Percentiles rank a stretch among this genome's conserved stretches.
Conservation (phyloP, 306 rosid species). For the Begonia masoniana region DNA sequence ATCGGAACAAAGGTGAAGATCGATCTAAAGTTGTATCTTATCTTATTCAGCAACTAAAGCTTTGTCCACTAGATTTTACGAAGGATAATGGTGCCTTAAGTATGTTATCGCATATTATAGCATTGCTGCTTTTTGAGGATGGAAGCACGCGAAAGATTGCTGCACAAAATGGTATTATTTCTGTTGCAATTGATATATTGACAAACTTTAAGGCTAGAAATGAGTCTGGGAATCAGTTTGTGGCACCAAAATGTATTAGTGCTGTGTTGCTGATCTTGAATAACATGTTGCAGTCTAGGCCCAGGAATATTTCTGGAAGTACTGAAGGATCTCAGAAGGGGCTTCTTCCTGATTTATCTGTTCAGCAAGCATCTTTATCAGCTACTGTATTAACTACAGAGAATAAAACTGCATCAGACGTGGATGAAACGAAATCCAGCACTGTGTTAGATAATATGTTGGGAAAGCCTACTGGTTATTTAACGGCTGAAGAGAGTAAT, state of each 20-base stretch:
- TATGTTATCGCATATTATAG: slow-evolving; percentile 67
- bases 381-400: slow-evolving; percentile 26
- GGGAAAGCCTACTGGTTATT: slow-evolving; percentile 82
- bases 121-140: slow-evolving; percentile 86
- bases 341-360: slow-evolving; percentile 38
- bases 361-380: slow-evolving; percentile 39
- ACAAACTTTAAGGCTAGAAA: slow-evolving; percentile 46
- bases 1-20: slow-evolving; percentile 81
- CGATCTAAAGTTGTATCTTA: slow-evolving; percentile 74
- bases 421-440: slow-evolving; percentile 34
- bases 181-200: slow-evolving; percentile 60
- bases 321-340: slow-evolving; percentile 46
- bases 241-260: slow-evolving; percentile 67
- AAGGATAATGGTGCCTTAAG: slow-evolving; percentile 62
- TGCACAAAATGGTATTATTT: slow-evolving; percentile 62
- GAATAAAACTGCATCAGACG: slow-evolving; percentile 25
- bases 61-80: slow-evolving; percentile 65
- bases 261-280: slow-evolving; percentile 85
- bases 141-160: slow-evolving; percentile 73
- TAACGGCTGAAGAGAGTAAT: slow-evolving; percentile 67
- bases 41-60: slow-evolving; percentile 90
- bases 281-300: slow-evolving; percentile 76
- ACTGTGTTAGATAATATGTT: slow-evolving; percentile 46
- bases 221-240: slow-evolving; percentile 47
- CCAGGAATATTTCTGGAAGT: slow-evolving; percentile 37